A percentile compares a stretch with the other conserved stretches of the same genome.
Evolutionary conservation across 495 filamentous ascomycete genomes (phyloP).

Genomic region (Penicillium chermesinum): DNA sequence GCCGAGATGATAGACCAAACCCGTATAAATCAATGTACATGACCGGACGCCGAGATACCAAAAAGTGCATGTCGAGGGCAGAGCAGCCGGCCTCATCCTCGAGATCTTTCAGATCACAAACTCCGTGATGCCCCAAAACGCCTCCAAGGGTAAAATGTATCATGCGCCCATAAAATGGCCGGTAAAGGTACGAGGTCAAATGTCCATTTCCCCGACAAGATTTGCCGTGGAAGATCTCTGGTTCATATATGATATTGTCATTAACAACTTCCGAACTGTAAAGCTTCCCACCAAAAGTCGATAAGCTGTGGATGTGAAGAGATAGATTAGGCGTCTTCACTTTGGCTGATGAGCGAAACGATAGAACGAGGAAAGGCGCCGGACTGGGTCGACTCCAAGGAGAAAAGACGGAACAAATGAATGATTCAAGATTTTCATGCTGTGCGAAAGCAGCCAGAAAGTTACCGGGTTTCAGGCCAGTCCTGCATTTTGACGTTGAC

Average conservation of each 20-base stretch:
- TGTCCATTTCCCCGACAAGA: background rate
- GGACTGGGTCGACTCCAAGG: slow-evolving; percentile 8
- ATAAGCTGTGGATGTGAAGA: no score
- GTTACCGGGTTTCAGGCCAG: slow-evolving; percentile 35
- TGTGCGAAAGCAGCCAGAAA: no score
- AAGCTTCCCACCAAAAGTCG: background rate
- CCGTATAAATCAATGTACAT: slow-evolving; percentile 18
- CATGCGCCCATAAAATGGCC: background rate
- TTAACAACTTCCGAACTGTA: background rate
- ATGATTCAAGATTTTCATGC: no score
- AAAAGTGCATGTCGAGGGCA: slow-evolving; percentile 9
- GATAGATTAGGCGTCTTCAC: slow-evolving; percentile 1
- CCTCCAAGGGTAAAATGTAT: background rate
- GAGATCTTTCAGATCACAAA: slow-evolving; percentile 3
- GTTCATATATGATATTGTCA: slow-evolving; percentile 5
- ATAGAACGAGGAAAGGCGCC: slow-evolving; percentile 15
- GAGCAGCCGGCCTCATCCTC: background rate
- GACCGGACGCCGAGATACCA: slow-evolving; percentile 15
- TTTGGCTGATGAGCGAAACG: slow-evolving; percentile 4
- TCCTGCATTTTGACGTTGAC: slow-evolving; percentile 41
- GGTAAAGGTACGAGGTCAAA: background rate
- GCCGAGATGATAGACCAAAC: slow-evolving; percentile 7
- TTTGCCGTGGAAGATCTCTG: background rate
- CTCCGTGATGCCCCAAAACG: slow-evolving; percentile 6
- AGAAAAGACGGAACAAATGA: no score